Base-by-base conservation (phyloP, 129 eudicot genomes). In the carrot (Daucus carota) region DNA sequence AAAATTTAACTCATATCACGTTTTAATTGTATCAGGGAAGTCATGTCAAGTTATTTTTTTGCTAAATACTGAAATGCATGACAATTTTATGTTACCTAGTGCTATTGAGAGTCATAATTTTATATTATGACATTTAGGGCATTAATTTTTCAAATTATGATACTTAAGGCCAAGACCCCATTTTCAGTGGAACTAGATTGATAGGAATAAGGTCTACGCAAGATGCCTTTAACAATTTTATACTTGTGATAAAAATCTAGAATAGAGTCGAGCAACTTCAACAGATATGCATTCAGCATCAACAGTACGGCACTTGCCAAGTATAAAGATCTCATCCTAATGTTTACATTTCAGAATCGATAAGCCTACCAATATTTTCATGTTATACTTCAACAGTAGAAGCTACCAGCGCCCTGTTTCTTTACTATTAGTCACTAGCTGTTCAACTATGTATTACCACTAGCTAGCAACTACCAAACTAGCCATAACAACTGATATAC, bases 381-480 rank as follows among this genome's bases (percentile, higher is more conserved):
- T 26, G 6, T n/a, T 60, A 26, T 38, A 36, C 43, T 36, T 52
- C 72, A 3, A 77, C 52, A 20, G 36, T 50, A 63, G 33, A 29
- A 12, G 54, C 12, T 34, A 62, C 57, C 42, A 74, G 28, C 50
- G 46, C 75, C 42, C 78, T 45, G 70, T 79, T 70, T 46, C 78
- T 73, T 11, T 70, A 26, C 54, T 16, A n/a, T n/a, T 33, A 29
- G 32, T 73, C 42, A 73, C 73, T 50, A 65, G 34, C 75, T 34
- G 74, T 52, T 74, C 73, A 78, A 57, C 69, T 54, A 62, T 42
- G 32, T 42, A 71, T 76, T 73, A 20, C 46, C 73, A 42, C 28
- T 32, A 41, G 6, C 28, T 54, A 22, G 62, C 29, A n/a, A n/a
- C 31, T 38, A 59, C 84, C 62, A 66, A 68, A 29, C 83, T 83